These are phyloP conservation scores for Termitomyces sp. DNA, from an alignment of 768 basidiomycete genomes.

Conservation along the genomic window DNA sequence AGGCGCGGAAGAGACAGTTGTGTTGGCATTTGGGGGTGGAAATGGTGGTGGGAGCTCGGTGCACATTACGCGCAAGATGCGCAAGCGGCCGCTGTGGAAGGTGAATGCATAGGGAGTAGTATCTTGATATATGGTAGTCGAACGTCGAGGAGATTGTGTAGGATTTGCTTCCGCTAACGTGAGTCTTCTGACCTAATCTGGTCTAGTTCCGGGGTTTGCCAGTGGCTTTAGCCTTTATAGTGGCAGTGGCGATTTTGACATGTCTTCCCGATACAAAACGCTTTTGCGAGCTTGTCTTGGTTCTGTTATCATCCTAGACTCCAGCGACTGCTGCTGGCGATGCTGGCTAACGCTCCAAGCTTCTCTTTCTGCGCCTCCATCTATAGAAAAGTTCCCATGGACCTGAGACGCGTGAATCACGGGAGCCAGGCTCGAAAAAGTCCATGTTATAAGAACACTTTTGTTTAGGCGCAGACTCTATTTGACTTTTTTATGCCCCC, in stretches of 20 bases:
- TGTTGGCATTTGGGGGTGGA: constrained; percentile 80
- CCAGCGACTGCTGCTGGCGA: neutral
- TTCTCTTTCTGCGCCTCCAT: constrained; percentile 48
- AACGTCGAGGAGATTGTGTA: constrained; percentile 9
- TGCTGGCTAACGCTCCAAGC: constrained; percentile 10
- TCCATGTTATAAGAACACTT: constrained; percentile 41
- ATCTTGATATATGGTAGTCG: constrained; percentile 2
- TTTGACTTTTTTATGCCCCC: constrained; percentile 34
- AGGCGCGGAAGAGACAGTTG: constrained; percentile 86
- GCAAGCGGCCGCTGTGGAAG: constrained; percentile 77
- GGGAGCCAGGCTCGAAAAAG: constrained; percentile 41
- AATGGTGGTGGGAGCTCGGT: constrained; percentile 71
- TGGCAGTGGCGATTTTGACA: constrained; percentile 39
- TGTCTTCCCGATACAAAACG: constrained; percentile 22
- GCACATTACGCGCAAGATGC: constrained; percentile 84
- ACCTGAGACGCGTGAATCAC: constrained; percentile 49
- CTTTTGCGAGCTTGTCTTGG: constrained; percentile 5
- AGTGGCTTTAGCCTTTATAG: constrained; percentile 31
- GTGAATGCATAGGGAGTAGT: constrained; percentile 63
- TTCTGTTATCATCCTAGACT: constrained; percentile 6
- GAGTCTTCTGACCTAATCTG: constrained; percentile 19
- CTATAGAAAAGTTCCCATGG: constrained; percentile 49
- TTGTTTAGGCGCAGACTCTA: constrained; percentile 28
- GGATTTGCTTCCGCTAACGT: constrained; percentile 24
- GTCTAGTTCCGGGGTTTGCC: constrained; percentile 33